Conservation (phyloP, 2,329 filamentous ascomycete species). For the Stemphylium lycopersici region DNA sequence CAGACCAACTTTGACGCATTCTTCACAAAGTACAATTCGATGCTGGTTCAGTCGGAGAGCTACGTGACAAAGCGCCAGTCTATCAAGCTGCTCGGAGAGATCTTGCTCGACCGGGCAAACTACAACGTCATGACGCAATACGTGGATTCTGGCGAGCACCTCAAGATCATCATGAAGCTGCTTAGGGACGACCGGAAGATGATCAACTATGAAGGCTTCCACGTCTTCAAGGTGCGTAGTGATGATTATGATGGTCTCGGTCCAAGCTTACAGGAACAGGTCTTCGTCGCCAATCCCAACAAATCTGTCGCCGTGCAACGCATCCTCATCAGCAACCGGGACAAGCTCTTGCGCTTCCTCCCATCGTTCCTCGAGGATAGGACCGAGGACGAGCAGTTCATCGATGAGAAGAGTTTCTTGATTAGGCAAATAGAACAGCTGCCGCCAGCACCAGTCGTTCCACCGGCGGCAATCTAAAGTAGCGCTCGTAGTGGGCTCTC, state of each 20-base stretch:
- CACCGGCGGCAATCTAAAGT: slow-evolving; percentile 26
- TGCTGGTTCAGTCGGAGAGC: slow-evolving; percentile 87
- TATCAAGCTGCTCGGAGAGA: slow-evolving; percentile 95
- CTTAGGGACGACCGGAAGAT: slow-evolving; percentile 95
- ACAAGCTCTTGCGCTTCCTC: slow-evolving; percentile 86
- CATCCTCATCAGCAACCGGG: slow-evolving; percentile 94
- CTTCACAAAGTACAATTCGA: slow-evolving; percentile 87
- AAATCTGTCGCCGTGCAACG: slow-evolving; percentile 96
- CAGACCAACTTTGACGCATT: slow-evolving; percentile 90
- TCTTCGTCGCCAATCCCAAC: slow-evolving; percentile 98
- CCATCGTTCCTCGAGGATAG: slow-evolving; percentile 92
- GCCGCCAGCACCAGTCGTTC: slow-evolving; percentile 40
- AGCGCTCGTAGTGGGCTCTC: not conserved
- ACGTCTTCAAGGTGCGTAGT: slow-evolving; percentile 82
- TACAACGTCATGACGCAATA: slow-evolving; percentile 99
- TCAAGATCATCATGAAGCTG: slow-evolving; percentile 98
- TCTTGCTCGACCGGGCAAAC: slow-evolving; percentile 91
- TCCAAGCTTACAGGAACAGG: slow-evolving; percentile 53
- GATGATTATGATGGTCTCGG: not conserved
- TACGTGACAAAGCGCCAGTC: slow-evolving; percentile 98
- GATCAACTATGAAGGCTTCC: slow-evolving; percentile 99
- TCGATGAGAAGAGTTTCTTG: slow-evolving; percentile 95
- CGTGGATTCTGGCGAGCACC: slow-evolving; percentile 90
- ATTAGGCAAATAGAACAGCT: slow-evolving; percentile 82
- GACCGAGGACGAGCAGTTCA: slow-evolving; percentile 97